Conservation (phyloP, 2,329 filamentous ascomycete species). For the Fusarium pseudonygamai region DNA sequence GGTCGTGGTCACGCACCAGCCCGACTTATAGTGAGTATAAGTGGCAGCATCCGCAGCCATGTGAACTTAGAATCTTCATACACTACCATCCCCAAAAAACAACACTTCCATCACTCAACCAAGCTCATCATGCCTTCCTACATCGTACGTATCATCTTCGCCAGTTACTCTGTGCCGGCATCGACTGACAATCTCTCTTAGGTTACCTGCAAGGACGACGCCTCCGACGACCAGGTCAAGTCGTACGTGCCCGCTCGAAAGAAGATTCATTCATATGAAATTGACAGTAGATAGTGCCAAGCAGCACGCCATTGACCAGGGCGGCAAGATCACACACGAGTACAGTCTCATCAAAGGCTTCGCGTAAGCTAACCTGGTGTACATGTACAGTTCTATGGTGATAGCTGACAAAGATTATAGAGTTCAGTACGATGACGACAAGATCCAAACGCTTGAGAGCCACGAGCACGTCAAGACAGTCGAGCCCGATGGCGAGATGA, state of each 20-base stretch:
- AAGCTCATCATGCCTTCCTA: conserved; percentile 62
- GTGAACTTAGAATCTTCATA: conserved; percentile 22
- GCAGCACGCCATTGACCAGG: conserved; percentile 76
- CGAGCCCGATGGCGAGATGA: conserved; percentile 77
- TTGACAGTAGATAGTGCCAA: conserved; percentile 69
- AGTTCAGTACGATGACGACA: conserved; percentile 75
- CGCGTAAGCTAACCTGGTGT: conserved; percentile 69
- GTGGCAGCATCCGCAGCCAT: conserved; percentile 31
- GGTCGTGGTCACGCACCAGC: conserved; percentile 39
- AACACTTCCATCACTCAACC: conserved; percentile 21
- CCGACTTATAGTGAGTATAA: conserved; percentile 37
- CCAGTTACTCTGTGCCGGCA: background rate
- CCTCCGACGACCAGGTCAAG: conserved; percentile 72
- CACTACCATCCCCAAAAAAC: conserved; percentile 22
- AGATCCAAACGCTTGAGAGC: conserved; percentile 70
- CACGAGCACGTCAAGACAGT: conserved; percentile 78
- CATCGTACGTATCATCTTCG: conserved; percentile 56
- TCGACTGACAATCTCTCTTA: conserved; percentile 50
- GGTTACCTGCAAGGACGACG: conserved; percentile 82
- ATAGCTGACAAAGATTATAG: conserved; percentile 54
- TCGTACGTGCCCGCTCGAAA: conserved; percentile 59
- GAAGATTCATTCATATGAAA: background rate
- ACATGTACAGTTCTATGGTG: background rate
- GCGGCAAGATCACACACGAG: conserved; percentile 85
- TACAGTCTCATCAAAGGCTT: conserved; percentile 92